Percentiles rank a stretch among this genome's conserved stretches.
phyloP scores from a whole-genome alignment of 148 eudicot species.

The Rhododendron mucronatum region DNA sequence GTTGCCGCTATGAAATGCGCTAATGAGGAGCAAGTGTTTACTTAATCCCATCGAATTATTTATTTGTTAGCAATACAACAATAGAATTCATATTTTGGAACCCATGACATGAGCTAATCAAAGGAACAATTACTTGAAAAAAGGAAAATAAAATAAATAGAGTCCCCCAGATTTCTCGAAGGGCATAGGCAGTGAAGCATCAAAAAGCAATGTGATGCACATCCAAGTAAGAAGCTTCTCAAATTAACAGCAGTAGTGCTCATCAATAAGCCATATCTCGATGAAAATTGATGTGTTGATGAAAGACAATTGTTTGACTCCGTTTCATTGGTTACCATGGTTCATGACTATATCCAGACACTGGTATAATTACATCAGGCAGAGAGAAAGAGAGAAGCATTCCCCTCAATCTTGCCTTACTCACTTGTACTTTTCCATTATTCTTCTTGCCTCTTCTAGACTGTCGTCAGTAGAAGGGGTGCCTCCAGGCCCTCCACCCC shows the following conservation, averaged over 20 bases:
- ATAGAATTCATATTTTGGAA: not conserved
- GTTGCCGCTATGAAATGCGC: conserved; percentile 28
- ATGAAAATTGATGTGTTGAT: not conserved
- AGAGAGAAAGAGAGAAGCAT: not conserved
- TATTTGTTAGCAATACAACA: not conserved
- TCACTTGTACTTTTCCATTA: conserved; percentile 97
- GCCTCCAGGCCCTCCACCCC: conserved; percentile 20
- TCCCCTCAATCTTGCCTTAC: not conserved
- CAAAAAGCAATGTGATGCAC: not conserved
- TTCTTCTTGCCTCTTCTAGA: conserved; percentile 85
- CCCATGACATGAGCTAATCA: not conserved
- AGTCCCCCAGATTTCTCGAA: not conserved
- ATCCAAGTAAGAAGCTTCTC: not conserved
- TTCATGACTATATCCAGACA: not conserved
- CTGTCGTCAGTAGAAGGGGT: conserved; percentile 60
- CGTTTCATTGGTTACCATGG: not conserved
- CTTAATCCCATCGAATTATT: not conserved
- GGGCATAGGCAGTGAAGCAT: not conserved
- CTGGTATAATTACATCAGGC: not conserved
- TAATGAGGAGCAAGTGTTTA: conserved; percentile 11
- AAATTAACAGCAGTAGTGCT: not conserved
- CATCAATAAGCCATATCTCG: not conserved
- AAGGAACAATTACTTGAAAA: not conserved
- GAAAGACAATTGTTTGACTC: not conserved
- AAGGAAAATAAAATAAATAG: not conserved